Conservation (phyloP, 1,284 basidiomycete genomes). For the Apiotrichum veenhuisii region DNA sequence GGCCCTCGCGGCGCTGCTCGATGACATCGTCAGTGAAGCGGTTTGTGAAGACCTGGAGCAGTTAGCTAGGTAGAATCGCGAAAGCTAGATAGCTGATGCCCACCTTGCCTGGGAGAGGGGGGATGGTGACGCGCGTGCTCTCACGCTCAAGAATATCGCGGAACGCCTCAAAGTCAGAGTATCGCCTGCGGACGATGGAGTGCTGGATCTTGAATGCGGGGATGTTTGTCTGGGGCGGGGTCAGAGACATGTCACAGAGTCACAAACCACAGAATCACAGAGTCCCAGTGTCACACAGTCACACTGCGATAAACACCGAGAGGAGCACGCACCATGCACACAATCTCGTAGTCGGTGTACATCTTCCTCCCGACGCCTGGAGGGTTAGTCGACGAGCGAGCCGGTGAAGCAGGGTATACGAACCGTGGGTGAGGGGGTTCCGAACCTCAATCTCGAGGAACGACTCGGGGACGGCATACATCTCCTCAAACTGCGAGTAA, state of each 20-base stretch:
- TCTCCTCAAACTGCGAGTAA: conserved; percentile 78
- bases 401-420: conserved; percentile 35
- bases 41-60: conserved; percentile 71
- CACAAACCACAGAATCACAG: not conserved
- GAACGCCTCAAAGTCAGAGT: conserved; percentile 99
- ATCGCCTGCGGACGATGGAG: conserved; percentile 88
- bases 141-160: conserved; percentile 96
- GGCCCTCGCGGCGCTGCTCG: conserved; percentile 81
- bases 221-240: conserved; percentile 79
- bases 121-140: conserved; percentile 94
- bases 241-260: conserved; percentile 1
- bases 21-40: conserved; percentile 98
- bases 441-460: conserved; percentile 97
- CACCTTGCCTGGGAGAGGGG: conserved; percentile 85
- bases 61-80: not conserved
- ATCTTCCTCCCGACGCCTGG: conserved; percentile 95
- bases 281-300: no score
- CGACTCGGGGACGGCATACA: conserved; percentile 95
- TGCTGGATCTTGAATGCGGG: conserved; percentile 97
- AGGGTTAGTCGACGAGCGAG: not conserved
- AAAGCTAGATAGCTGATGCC: conserved; percentile 3
- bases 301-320: not conserved
- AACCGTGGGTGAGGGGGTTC: conserved; percentile 95
- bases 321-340: conserved; percentile 75
- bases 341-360: conserved; percentile 99